Conservation (phyloP, 352 stramenopile genomes). For the Phytopythium mirpurense region DNA sequence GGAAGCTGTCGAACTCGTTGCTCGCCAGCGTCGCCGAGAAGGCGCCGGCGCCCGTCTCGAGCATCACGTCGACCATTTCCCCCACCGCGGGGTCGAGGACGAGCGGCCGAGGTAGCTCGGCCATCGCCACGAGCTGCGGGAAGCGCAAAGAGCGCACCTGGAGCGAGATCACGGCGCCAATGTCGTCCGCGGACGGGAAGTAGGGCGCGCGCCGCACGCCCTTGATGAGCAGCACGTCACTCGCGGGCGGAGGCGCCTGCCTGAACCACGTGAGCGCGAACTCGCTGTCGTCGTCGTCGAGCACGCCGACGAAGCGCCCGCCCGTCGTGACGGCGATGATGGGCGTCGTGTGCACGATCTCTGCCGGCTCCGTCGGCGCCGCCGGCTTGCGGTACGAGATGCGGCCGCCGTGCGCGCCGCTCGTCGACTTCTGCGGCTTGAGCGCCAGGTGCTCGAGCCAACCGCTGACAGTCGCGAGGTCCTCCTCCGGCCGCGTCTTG, state of each 20-base stretch:
- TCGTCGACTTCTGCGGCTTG: slow-evolving; percentile 27
- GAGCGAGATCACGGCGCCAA: slow-evolving; percentile 45
- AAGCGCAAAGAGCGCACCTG: slow-evolving; percentile 69
- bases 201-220: slow-evolving; percentile 48
- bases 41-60: slow-evolving; percentile 59
- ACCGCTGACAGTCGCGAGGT: slow-evolving; percentile 41
- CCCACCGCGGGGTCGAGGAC: slow-evolving; percentile 56
- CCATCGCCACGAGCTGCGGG: slow-evolving; percentile 40
- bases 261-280: slow-evolving; percentile 70
- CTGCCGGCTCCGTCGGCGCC: background rate
- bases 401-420: slow-evolving; percentile 12
- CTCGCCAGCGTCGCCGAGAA: slow-evolving; percentile 78
- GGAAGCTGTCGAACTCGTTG: slow-evolving; percentile 78
- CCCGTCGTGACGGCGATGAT: slow-evolving; percentile 49
- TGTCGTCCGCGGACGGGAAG: slow-evolving; percentile 68
- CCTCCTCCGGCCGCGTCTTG: slow-evolving; percentile 43
- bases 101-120: slow-evolving; percentile 43
- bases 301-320: slow-evolving; percentile 40
- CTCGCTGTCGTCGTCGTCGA: slow-evolving; percentile 56
- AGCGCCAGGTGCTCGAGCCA: slow-evolving; percentile 62
- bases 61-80: slow-evolving; percentile 64
- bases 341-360: slow-evolving; percentile 42
- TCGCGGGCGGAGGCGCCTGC: slow-evolving; percentile 28
- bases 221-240: slow-evolving; percentile 67
- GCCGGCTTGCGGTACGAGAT: slow-evolving; percentile 3